Evolutionary conservation across 1,284 basidiomycete genomes (phyloP), one percentile per base, ranked within the genome.

Genomic region (Apiotrichum mycotoxinovorans): DNA sequence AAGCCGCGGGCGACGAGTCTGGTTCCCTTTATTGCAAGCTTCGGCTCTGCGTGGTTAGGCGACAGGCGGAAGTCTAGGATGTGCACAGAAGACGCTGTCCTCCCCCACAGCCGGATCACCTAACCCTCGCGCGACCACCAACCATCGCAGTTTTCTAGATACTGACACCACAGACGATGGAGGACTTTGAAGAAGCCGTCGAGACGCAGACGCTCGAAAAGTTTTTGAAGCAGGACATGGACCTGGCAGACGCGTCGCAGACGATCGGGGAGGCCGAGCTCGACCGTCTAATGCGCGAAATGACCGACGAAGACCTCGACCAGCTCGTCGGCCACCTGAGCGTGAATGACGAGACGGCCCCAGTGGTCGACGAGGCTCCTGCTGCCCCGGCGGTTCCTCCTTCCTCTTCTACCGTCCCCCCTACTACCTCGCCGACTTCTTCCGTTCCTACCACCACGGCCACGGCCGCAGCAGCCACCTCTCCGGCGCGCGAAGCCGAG

Each of bases 121-220:
- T n/a, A n/a, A n/a, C n/a, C n/a, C n/a, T n/a, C n/a, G n/a, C n/a
- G n/a, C n/a, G n/a, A n/a, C n/a, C n/a, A n/a, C n/a, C n/a, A n/a
- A n/a, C n/a, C n/a, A n/a, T n/a, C n/a, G n/a, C n/a, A n/a, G n/a
- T n/a, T n/a, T n/a, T n/a, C n/a, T n/a, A n/a, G n/a, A n/a, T 8
- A 38, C 15, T 17, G 18, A 20, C 18, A 41, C 40, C 4, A 20
- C 51, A 74, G 74, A 74, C 70, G 2, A 76, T 76, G 72, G 74
- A 76, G 23, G 74, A 76, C 43, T 76, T 74, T 44, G 74, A 76
- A 60, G 62, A 76, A 22, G 74, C 74, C 12, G 72, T 74, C 38
- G 74, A 76, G 57, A 66, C 63, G 1, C 66, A 64, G 22, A 65
- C 64, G 0, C 67, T 76, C 35, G 66, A 63, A 44, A 27, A 53